Evolutionary conservation across 1,284 basidiomycete species (phyloP).

Genomic region (Porodaedalea pini): DNA sequence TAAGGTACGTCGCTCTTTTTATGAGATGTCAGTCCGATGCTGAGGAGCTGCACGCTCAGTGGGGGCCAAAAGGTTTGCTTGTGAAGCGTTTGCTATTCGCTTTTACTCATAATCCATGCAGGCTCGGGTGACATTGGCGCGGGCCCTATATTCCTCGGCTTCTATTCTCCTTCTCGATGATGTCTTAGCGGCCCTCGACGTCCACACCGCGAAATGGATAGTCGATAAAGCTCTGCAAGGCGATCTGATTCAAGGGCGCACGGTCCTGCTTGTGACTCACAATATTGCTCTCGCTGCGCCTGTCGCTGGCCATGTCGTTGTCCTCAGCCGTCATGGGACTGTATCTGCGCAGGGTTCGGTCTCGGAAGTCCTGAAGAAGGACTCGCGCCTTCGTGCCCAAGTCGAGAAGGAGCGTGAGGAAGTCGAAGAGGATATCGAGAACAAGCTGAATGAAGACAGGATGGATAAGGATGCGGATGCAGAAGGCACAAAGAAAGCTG

Average conservation of each 20-base stretch:
- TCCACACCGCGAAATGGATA: slow-evolving; percentile 43
- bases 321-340: slow-evolving; percentile 31
- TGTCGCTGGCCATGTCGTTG: slow-evolving; percentile 38
- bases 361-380: slow-evolving; percentile 27
- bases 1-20: slow-evolving; percentile 22
- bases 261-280: slow-evolving; percentile 43
- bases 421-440: slow-evolving; percentile 18
- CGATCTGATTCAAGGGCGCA: slow-evolving; percentile 39
- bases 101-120: neutral
- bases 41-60: slow-evolving; percentile 24
- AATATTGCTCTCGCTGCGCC: slow-evolving; percentile 40
- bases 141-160: slow-evolving; percentile 38
- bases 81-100: too few relatives aligned
- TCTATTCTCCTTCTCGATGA: slow-evolving; percentile 40
- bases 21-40: neutral
- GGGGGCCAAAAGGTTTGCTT: slow-evolving; percentile 45
- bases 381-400: slow-evolving; percentile 22
- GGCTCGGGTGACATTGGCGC: slow-evolving; percentile 33
- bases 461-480: neutral
- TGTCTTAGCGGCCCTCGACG: slow-evolving; percentile 43
- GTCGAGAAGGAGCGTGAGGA: slow-evolving; percentile 22
- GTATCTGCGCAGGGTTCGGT: slow-evolving; percentile 26
- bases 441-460: slow-evolving; percentile 5
- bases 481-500: slow-evolving; percentile 20
- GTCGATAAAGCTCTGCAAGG: slow-evolving; percentile 42